Evolutionary conservation across 768 basidiomycete genomes (phyloP).

Genomic region (Amanita brunnescens): DNA sequence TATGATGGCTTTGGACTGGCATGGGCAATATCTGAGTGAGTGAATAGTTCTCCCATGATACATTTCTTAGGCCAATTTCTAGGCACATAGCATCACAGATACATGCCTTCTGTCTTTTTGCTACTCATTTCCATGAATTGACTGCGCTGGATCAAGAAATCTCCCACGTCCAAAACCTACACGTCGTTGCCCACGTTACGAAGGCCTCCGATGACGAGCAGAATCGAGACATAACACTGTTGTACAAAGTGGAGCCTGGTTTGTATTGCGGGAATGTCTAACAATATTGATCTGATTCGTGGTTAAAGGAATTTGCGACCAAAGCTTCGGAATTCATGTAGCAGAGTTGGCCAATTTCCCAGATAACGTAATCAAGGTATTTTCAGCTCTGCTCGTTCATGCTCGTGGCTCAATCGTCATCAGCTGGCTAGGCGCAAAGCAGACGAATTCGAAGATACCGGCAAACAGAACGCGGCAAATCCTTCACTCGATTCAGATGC

Average conservation of each 20-base stretch:
- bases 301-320: slow-evolving; percentile 75
- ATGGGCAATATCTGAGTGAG: slow-evolving; percentile 97
- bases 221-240: slow-evolving; percentile 73
- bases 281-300: background rate
- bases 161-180: slow-evolving; percentile 83
- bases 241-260: slow-evolving; percentile 96
- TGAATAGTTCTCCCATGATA: background rate
- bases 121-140: slow-evolving; percentile 97
- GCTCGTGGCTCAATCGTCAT: background rate
- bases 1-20: slow-evolving; percentile 97
- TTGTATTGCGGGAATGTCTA: too few relatives aligned
- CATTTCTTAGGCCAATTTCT: background rate
- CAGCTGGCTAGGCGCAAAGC: slow-evolving; percentile 90
- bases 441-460: slow-evolving; percentile 85
- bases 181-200: slow-evolving; percentile 92
- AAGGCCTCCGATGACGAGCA: slow-evolving; percentile 60
- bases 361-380: slow-evolving; percentile 80
- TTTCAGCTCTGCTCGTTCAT: background rate
- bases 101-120: slow-evolving; percentile 91
- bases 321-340: slow-evolving; percentile 98
- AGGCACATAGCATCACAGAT: slow-evolving; percentile 93
- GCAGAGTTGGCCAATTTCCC: slow-evolving; percentile 98
- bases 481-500: slow-evolving; percentile 33
- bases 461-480: slow-evolving; percentile 16
- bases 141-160: slow-evolving; percentile 86